These are phyloP conservation scores for Abelmoschus esculentus DNA, from an alignment of 345 rosid genomes.

Conservation along the genomic window DNA sequence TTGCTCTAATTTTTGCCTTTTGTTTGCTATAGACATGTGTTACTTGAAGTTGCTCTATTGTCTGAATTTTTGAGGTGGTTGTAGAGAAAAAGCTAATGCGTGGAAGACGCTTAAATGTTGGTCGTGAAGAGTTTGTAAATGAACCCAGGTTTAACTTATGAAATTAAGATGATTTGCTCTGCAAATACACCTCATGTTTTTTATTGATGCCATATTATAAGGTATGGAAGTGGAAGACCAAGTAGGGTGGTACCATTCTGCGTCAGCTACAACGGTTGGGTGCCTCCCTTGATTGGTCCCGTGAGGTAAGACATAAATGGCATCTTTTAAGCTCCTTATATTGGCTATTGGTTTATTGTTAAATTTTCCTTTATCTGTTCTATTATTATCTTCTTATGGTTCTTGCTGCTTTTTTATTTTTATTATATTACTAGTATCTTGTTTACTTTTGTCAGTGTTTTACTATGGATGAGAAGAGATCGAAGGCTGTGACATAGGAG, in stretches of 20 bases:
- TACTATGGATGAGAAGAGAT: slow-evolving; percentile 90
- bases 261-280: slow-evolving; percentile 67
- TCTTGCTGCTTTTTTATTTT: background rate
- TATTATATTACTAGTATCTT: background rate
- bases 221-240: slow-evolving; percentile 93
- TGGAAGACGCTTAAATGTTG: slow-evolving; percentile 58
- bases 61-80: slow-evolving; percentile 41
- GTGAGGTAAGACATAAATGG: slow-evolving; percentile 51
- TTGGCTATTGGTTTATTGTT: background rate
- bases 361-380: background rate
- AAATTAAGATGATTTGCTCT: background rate
- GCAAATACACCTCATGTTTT: background rate
- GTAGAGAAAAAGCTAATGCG: slow-evolving; percentile 92
- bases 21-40: background rate
- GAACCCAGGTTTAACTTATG: slow-evolving; percentile 17
- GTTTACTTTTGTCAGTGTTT: slow-evolving; percentile 45
- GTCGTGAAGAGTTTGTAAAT: slow-evolving; percentile 75
- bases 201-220: slow-evolving; percentile 21
- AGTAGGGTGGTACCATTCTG: slow-evolving; percentile 72
- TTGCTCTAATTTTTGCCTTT: background rate
- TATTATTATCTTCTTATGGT: slow-evolving; percentile 1
- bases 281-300: slow-evolving; percentile 93
- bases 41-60: slow-evolving; percentile 4
- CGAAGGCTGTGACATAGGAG: slow-evolving; percentile 76
- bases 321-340: background rate